Percentiles rank a stretch among this genome's conserved stretches.
phyloP scores from a whole-genome alignment of 2,329 filamentous ascomycete species.

The Fusarium keratoplasticum region DNA sequence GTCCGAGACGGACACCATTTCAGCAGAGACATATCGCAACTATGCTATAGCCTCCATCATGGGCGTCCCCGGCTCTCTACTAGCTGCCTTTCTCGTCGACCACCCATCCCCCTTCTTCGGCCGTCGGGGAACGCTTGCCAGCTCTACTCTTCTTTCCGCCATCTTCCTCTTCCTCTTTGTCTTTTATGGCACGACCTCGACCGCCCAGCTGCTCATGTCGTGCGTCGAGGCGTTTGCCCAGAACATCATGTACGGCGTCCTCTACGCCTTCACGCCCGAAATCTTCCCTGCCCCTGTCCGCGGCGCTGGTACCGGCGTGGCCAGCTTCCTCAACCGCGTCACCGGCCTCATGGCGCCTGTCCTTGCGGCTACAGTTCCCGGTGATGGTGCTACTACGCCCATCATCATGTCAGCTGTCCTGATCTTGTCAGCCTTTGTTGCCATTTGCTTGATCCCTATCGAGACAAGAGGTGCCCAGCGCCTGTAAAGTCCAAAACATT shows the following conservation, averaged over 20 bases:
- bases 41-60: slow-evolving; percentile 83
- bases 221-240: slow-evolving; percentile 78
- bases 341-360: slow-evolving; percentile 77
- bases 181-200: slow-evolving; percentile 65
- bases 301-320: slow-evolving; percentile 78
- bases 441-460: slow-evolving; percentile 70
- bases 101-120: slow-evolving; percentile 71
- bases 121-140: slow-evolving; percentile 78
- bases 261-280: slow-evolving; percentile 83
- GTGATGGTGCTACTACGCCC: slow-evolving; percentile 67
- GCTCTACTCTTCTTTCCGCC: slow-evolving; percentile 74
- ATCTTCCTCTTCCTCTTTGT: slow-evolving; percentile 77
- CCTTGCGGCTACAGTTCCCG: slow-evolving; percentile 70
- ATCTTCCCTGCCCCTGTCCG: slow-evolving; percentile 79
- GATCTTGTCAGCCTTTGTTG: slow-evolving; percentile 69
- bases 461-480: slow-evolving; percentile 71
- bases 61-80: slow-evolving; percentile 80
- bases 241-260: slow-evolving; percentile 81
- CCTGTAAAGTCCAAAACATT: slow-evolving; percentile 51
- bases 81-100: slow-evolving; percentile 80
- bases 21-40: slow-evolving; percentile 75
- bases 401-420: slow-evolving; percentile 68
- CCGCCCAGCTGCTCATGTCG: slow-evolving; percentile 72
- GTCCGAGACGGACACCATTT: slow-evolving; percentile 52
- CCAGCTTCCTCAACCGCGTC: slow-evolving; percentile 76